These are phyloP conservation scores for Chlamydomonas incerta DNA, from an alignment of 139 green algal species.

Conservation along the genomic window DNA sequence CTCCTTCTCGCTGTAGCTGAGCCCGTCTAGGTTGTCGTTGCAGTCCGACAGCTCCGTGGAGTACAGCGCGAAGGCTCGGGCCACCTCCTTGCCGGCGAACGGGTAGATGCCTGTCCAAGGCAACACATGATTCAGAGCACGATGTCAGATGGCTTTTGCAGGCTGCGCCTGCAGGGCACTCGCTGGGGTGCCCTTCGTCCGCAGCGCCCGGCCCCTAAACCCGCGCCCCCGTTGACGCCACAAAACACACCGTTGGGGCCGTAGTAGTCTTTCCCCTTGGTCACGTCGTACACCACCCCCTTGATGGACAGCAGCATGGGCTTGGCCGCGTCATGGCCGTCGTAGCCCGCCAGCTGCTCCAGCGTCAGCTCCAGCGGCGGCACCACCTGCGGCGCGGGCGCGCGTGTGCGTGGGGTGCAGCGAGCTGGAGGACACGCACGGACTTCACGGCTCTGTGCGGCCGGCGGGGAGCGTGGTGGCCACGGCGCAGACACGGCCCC, in stretches of 20 bases:
- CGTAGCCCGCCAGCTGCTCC: slow-evolving; percentile 71
- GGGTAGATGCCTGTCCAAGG: slow-evolving; percentile 78
- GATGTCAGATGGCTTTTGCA: too few relatives aligned
- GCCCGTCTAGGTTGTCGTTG: slow-evolving; percentile 70
- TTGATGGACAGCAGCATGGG: slow-evolving; percentile 82
- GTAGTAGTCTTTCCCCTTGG: slow-evolving; percentile 80
- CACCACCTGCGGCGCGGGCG: slow-evolving; percentile 65
- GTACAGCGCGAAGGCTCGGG: slow-evolving; percentile 83
- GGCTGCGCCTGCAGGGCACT: too few relatives aligned
- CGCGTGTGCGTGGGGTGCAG: too few relatives aligned
- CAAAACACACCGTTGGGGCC: slow-evolving; percentile 85
- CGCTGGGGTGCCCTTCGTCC: too few relatives aligned
- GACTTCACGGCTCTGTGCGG: too few relatives aligned
- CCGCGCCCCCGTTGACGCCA: too few relatives aligned
- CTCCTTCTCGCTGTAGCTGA: slow-evolving; percentile 72
- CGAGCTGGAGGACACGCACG: too few relatives aligned
- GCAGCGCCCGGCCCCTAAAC: too few relatives aligned
- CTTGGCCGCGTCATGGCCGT: slow-evolving; percentile 65
- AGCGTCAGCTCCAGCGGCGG: slow-evolving; percentile 66
- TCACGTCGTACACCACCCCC: slow-evolving; percentile 86
- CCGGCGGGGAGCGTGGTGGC: too few relatives aligned
- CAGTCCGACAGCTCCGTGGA: slow-evolving; percentile 81
- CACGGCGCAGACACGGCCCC: background rate
- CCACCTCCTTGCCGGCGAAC: slow-evolving; percentile 86
- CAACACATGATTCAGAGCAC: background rate